Conservation (phyloP, 768 basidiomycete genomes). For the Termitomyces sp. region DNA sequence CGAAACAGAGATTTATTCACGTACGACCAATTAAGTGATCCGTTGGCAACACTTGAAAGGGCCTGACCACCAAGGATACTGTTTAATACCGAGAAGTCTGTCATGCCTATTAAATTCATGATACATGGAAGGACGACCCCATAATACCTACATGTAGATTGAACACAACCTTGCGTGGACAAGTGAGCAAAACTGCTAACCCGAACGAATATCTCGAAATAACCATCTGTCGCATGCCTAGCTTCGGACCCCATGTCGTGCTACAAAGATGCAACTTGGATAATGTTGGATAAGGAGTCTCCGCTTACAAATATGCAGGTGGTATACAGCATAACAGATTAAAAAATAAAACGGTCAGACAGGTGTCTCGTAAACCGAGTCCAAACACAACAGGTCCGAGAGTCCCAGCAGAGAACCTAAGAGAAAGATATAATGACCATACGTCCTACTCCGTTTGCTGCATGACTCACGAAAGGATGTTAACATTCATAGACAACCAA, state of each 20-base stretch:
- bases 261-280: constrained; percentile 13
- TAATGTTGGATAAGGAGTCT: background rate
- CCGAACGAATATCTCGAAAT: constrained; percentile 44
- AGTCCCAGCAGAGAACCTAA: constrained; percentile 61
- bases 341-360: constrained; percentile 62
- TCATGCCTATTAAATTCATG: constrained; percentile 57
- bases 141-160: constrained; percentile 42
- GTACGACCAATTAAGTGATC: constrained; percentile 38
- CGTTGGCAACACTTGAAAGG: constrained; percentile 34
- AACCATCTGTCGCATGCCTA: constrained; percentile 86
- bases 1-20: constrained; percentile 8
- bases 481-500: constrained; percentile 71
- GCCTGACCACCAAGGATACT: constrained; percentile 65
- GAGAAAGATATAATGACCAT: no score
- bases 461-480: constrained; percentile 48
- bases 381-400: constrained; percentile 58
- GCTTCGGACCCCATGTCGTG: constrained; percentile 73
- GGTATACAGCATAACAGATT: constrained; percentile 53
- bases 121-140: constrained; percentile 55
- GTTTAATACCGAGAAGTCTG: constrained; percentile 68
- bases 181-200: constrained; percentile 13
- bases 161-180: constrained; percentile 3
- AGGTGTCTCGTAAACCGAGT: constrained; percentile 57
- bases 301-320: constrained; percentile 57
- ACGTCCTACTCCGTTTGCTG: background rate